phyloP scores from a whole-genome alignment of 1,139 yeast genomes.

The Pichia sp. region DNA sequence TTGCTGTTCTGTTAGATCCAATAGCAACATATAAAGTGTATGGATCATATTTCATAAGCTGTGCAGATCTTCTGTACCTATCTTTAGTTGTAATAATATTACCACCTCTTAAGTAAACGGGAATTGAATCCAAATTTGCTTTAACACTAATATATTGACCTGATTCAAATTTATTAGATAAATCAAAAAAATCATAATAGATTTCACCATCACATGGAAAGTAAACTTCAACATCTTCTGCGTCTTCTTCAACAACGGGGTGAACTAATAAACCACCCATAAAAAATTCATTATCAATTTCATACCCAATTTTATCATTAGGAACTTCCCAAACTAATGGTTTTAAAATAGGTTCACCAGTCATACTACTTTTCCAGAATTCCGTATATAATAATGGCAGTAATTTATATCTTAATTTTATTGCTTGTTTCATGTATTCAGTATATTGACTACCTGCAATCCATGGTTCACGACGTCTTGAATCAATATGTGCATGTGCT shows the following conservation, averaged over 20 bases:
- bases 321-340: conserved; percentile 72
- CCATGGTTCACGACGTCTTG: conserved; percentile 92
- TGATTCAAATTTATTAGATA: conserved; percentile 23
- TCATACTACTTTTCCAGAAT: conserved; percentile 56
- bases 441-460: conserved; percentile 70
- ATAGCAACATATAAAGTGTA: conserved; percentile 69
- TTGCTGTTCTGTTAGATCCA: conserved; percentile 37
- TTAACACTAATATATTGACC: conserved; percentile 37
- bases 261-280: conserved; percentile 77
- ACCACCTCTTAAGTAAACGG: conserved; percentile 75
- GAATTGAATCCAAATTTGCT: conserved; percentile 59
- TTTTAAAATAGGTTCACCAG: conserved; percentile 65
- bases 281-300: conserved; percentile 78
- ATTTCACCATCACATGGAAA: conserved; percentile 56
- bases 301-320: conserved; percentile 42
- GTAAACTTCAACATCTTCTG: conserved; percentile 39
- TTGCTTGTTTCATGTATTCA: conserved; percentile 61
- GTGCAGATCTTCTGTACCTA: conserved; percentile 73
- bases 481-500: conserved; percentile 93
- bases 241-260: conserved; percentile 66
- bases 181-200: conserved; percentile 54
- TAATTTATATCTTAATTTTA: conserved; percentile 64
- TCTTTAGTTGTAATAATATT: conserved; percentile 61
- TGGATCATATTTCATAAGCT: conserved; percentile 75
- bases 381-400: conserved; percentile 77